Base-by-base conservation (phyloP, 1,284 basidiomycete species). In the Pyrrhoderma lamaoense region DNA sequence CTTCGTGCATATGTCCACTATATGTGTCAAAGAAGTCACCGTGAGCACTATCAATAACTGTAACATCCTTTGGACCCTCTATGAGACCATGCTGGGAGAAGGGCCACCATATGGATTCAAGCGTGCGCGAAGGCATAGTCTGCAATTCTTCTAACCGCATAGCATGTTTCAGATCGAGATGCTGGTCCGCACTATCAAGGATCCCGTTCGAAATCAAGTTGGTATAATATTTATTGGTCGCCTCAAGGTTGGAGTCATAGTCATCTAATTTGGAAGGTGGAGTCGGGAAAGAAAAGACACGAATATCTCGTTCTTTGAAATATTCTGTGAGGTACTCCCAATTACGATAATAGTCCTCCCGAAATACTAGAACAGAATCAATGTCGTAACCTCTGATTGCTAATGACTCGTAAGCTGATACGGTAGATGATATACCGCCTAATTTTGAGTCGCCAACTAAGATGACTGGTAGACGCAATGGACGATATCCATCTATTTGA, bases 361-460 rank as follows among this genome's bases (percentile, higher is more conserved):
- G 76, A 65, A 98, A 92, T 55, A 96, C 73, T 13, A 98, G 65
- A n/a, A 98, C 77, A 11, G 88, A 79, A 48, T 94, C 90, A 57
- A 99, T 73, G 44, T 84, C 82, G 70, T 93, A 97, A 8, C 95
- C 95, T 5, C 93, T 82, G n/a, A 97, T 67, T 2, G 84, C 63
- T 8, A 98, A 80, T 11, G 92, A 89, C 64, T 99, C 95, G 69
- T 93, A 98, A 0, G 95, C 83, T 0, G 93, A 82, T 52, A 97
- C 84, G 0, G 95, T 98, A 0, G 93, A 89, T 14, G 92, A 95
- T 56, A 98, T 98, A 1, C 95, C 95, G 14, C 95, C 95, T 1
- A 99, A 82, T 52, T 82, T 83, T 0, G 89, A 81, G 49, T 95
- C 92, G 0, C 91, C 94, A 37, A 99, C 73, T 2, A 99, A 77